Base-by-base conservation (phyloP, 2,329 filamentous ascomycete genomes). In the Teratosphaeria nubilosa region DNA sequence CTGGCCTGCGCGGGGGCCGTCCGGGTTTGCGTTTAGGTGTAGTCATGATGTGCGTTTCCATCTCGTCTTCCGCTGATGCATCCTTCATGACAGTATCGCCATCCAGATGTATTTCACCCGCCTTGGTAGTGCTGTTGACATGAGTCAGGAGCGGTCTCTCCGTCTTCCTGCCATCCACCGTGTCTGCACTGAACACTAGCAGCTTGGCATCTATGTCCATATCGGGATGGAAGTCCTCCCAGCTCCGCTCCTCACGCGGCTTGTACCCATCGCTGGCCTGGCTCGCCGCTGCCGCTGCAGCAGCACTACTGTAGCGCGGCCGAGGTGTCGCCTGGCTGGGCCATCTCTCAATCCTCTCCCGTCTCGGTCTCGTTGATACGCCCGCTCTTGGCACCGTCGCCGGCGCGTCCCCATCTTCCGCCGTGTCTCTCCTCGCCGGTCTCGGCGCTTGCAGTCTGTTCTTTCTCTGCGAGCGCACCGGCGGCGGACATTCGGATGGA, bases 181-280 rank as follows among this genome's bases (percentile, higher is more conserved):
- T 89, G 62, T 94, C 86, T 1, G 91, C 86, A 54, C 82, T 84
- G 69, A 91, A 91, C 2, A 96, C 79, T 64, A 87, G 84, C 63
- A 96, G 87, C 3, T 82, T 83, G 13, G 82, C 82, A 58, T 96
- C 90, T 54, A 96, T 91, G 75, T 97, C 91, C 56, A 99, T 82
- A 67, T 96, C 90, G 0, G 90, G 91, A 73, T 99, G 94, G 64
- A 97, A 97, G 72, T 99, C 94, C 69, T 96, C 91, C 91, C 92
- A 99, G 56, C 90, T 90, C 62, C 92, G 86, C 76, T 99, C 94
- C 75, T 99, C 94, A 69, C 94, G 83, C 32, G 94, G 94, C 72
- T 99, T 99, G 75, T 97, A 97, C 55, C 92, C 91, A 77, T 97
- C 94, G 67, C 86, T 91, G 70, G 96, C 91, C 65, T 90, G 89